Evolutionary conservation across 768 basidiomycete genomes (phyloP).

Genomic region (Rhodotorula sphaerocarpa): DNA sequence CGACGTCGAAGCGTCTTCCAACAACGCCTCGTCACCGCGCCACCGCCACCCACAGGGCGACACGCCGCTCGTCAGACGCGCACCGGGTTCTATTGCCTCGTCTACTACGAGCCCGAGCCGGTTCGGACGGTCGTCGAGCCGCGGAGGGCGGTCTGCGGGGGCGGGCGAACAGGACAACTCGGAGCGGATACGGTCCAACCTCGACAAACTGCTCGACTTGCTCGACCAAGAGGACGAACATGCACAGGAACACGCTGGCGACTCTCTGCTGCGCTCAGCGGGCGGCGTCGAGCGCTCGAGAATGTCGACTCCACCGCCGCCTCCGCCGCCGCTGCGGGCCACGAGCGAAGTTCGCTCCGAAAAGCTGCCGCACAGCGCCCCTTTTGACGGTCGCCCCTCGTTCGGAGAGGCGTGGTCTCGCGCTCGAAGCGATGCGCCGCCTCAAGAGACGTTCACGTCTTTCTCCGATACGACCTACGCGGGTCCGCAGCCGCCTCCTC

Average conservation of each 20-base stretch:
- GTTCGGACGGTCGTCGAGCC: not conserved
- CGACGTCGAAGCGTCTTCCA: conserved; percentile 1
- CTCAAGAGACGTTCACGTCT: not conserved
- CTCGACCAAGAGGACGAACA: conserved; percentile 13
- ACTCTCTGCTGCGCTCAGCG: too few species aligned
- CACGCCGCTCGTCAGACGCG: conserved; percentile 5
- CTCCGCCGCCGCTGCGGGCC: not conserved
- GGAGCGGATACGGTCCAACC: conserved; percentile 2
- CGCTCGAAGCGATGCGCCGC: not conserved
- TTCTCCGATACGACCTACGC: not conserved
- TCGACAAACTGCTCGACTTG: conserved; percentile 19
- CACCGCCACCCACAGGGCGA: conserved; percentile 11
- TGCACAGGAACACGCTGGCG: not conserved
- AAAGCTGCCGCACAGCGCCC: too few species aligned
- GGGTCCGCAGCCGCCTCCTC: too few species aligned
- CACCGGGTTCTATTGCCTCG: not conserved
- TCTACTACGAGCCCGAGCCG: not conserved
- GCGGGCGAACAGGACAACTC: not conserved
- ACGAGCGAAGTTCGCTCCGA: not conserved
- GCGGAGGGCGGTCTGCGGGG: not conserved
- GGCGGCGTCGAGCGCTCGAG: not conserved
- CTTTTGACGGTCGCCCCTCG: too few species aligned
- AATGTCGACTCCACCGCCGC: conserved; percentile 10
- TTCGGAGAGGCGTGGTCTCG: not conserved
- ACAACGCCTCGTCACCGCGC: not conserved